A percentile compares a stretch with the other conserved stretches of the same genome.
Evolutionary conservation across 768 basidiomycete species (phyloP).

Genomic region (Phaeotremella fagi): DNA sequence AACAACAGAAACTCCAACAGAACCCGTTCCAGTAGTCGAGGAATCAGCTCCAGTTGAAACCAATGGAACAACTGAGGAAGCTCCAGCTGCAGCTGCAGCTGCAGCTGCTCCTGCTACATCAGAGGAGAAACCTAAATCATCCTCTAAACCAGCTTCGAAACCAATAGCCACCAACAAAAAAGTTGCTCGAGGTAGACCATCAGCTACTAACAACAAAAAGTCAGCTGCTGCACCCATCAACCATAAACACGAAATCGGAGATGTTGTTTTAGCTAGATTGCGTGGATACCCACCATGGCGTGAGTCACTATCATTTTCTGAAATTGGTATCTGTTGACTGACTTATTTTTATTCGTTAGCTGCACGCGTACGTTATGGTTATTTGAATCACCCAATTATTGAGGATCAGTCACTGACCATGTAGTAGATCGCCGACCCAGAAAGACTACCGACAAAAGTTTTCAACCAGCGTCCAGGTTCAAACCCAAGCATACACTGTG

Average conservation of each 20-base stretch:
- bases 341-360: slow-evolving; percentile 12
- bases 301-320: slow-evolving; percentile 51
- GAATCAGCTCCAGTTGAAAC: slow-evolving; percentile 8
- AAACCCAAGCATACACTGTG: slow-evolving; percentile 60
- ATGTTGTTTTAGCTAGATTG: slow-evolving; percentile 86
- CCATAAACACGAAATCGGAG: slow-evolving; percentile 60
- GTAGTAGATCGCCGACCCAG: slow-evolving; percentile 71
- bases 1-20: slow-evolving; percentile 14
- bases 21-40: slow-evolving; percentile 1
- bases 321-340: not conserved
- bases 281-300: slow-evolving; percentile 96
- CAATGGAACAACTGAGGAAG: not conserved
- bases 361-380: slow-evolving; percentile 33
- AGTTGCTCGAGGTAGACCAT: slow-evolving; percentile 6
- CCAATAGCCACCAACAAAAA: no score
- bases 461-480: slow-evolving; percentile 74
- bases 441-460: slow-evolving; percentile 60
- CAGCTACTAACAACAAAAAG: slow-evolving; percentile 21
- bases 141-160: slow-evolving; percentile 1
- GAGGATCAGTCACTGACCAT: not conserved
- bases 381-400: not conserved
- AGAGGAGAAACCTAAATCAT: slow-evolving; percentile 20
- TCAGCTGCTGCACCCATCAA: slow-evolving; percentile 5
- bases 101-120: slow-evolving; percentile 7
- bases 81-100: slow-evolving; percentile 6